These are phyloP conservation scores for Eucalyptus dawsonii DNA, from an alignment of 345 rosid species.

Conservation along the genomic window DNA sequence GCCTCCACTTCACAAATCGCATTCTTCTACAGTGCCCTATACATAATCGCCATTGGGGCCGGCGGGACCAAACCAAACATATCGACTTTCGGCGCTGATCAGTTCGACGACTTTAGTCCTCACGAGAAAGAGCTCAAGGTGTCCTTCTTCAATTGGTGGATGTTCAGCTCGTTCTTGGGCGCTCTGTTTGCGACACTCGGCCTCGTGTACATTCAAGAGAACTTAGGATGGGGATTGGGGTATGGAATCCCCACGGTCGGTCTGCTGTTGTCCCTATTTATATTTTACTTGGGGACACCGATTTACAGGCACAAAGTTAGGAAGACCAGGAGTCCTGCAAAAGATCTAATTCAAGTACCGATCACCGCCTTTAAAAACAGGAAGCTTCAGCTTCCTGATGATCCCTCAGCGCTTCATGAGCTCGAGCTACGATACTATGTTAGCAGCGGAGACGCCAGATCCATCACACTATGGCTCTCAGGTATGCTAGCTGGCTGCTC, in stretches of 20 bases:
- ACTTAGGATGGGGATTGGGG: constrained; percentile 84
- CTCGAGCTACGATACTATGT: constrained; percentile 38
- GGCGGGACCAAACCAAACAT: constrained; percentile 94
- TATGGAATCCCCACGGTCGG: constrained; percentile 79
- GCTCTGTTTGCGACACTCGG: constrained; percentile 65
- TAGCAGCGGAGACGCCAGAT: constrained; percentile 43
- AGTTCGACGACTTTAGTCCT: constrained; percentile 58
- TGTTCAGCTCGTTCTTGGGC: constrained; percentile 81
- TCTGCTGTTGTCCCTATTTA: constrained; percentile 43
- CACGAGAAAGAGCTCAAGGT: constrained; percentile 53
- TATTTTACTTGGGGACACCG: constrained; percentile 81
- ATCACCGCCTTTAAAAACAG: constrained; percentile 45
- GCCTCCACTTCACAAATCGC: constrained; percentile 53
- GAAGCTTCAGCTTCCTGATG: constrained; percentile 36
- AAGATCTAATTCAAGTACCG: constrained; percentile 44
- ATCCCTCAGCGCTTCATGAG: constrained; percentile 49
- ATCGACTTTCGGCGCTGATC: constrained; percentile 95
- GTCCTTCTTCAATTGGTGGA: constrained; percentile 97
- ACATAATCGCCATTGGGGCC: constrained; percentile 70
- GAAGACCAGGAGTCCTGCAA: constrained; percentile 50
- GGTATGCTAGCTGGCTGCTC: constrained; percentile 13
- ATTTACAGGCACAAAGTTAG: constrained; percentile 64
- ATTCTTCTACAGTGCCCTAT: constrained; percentile 67
- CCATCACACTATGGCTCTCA: constrained; percentile 49
- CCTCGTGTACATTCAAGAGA: constrained; percentile 87